A percentile compares a stretch with the other conserved stretches of the same genome.
Evolutionary conservation across 2,329 filamentous ascomycete species (phyloP).

Genomic region (Calonectria henricotiae): DNA sequence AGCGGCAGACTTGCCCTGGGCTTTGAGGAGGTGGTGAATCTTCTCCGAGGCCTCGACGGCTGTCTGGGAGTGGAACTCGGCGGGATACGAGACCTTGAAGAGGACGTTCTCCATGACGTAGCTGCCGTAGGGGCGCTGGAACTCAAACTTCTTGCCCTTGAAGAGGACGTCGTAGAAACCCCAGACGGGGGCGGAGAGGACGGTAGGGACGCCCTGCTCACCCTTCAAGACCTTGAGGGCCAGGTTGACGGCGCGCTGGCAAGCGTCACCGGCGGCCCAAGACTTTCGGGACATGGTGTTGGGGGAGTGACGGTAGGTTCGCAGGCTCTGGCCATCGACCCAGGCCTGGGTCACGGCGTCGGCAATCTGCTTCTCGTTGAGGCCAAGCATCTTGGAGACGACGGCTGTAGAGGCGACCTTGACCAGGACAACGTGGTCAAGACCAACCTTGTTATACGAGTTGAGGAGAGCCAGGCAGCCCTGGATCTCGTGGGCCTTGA

Average conservation of each 20-base stretch:
- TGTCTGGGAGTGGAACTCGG: slow-evolving; percentile 99
- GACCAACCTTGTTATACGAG: slow-evolving; percentile 98
- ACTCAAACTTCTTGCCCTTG: slow-evolving; percentile 95
- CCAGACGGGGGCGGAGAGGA: slow-evolving; percentile 93
- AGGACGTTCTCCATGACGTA: slow-evolving; percentile 99
- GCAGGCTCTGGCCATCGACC: slow-evolving; percentile 95
- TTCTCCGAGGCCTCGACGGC: slow-evolving; percentile 95
- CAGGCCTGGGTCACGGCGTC: slow-evolving; percentile 97
- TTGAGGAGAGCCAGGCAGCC: slow-evolving; percentile 97
- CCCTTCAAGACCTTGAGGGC: slow-evolving; percentile 93
- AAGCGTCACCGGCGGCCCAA: slow-evolving; percentile 98
- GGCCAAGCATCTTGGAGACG: slow-evolving; percentile 94
- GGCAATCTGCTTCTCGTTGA: slow-evolving; percentile 91
- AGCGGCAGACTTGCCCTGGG: slow-evolving; percentile 89
- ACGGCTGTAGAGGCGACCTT: slow-evolving; percentile 97
- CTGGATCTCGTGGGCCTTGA: slow-evolving; percentile 99
- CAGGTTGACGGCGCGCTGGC: slow-evolving; percentile 94
- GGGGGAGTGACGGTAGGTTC: slow-evolving; percentile 96
- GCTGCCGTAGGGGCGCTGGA: slow-evolving; percentile 96
- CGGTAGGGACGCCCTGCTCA: slow-evolving; percentile 91
- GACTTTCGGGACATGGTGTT: slow-evolving; percentile 99
- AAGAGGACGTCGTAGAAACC: slow-evolving; percentile 99
- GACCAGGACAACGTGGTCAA: slow-evolving; percentile 98
- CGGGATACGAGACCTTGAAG: slow-evolving; percentile 99
- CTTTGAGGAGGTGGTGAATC: slow-evolving; percentile 86